phyloP scores from a whole-genome alignment of 129 eudicot species.

The Escallonia rubra region DNA sequence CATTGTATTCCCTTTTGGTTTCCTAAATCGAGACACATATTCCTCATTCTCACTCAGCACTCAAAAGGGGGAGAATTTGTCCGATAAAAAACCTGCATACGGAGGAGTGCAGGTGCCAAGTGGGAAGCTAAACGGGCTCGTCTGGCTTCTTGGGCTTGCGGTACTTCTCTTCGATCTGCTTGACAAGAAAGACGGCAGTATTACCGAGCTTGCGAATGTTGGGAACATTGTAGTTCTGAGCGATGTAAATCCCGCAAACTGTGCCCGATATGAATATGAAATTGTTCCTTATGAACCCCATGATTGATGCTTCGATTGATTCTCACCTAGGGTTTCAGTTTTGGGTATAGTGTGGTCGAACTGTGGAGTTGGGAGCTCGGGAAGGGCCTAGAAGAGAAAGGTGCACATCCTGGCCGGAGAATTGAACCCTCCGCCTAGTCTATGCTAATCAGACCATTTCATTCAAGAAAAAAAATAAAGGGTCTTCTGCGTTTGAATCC shows the following conservation, averaged over 20 bases:
- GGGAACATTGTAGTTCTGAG: slow-evolving; percentile 73
- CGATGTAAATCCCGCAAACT: slow-evolving; percentile 53
- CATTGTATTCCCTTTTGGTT: too few relatives aligned
- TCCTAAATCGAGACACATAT: too few relatives aligned
- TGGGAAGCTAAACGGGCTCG: neutral
- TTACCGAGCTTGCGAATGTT: slow-evolving; percentile 41
- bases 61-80: too few relatives aligned
- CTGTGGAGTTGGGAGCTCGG: neutral
- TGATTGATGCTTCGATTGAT: neutral
- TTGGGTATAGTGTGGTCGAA: neutral
- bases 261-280: slow-evolving; percentile 53
- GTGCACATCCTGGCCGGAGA: too few relatives aligned
- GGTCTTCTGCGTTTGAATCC: too few relatives aligned
- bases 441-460: too few relatives aligned
- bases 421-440: too few relatives aligned
- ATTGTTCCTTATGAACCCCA: slow-evolving; percentile 49
- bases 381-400: too few relatives aligned
- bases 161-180: slow-evolving; percentile 47
- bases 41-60: too few relatives aligned
- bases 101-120: too few relatives aligned
- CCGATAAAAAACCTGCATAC: too few relatives aligned
- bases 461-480: too few relatives aligned
- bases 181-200: slow-evolving; percentile 28
- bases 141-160: slow-evolving; percentile 53
- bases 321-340: neutral